Conservation (phyloP, 495 filamentous ascomycete species). For the Darksidea phi region DNA sequence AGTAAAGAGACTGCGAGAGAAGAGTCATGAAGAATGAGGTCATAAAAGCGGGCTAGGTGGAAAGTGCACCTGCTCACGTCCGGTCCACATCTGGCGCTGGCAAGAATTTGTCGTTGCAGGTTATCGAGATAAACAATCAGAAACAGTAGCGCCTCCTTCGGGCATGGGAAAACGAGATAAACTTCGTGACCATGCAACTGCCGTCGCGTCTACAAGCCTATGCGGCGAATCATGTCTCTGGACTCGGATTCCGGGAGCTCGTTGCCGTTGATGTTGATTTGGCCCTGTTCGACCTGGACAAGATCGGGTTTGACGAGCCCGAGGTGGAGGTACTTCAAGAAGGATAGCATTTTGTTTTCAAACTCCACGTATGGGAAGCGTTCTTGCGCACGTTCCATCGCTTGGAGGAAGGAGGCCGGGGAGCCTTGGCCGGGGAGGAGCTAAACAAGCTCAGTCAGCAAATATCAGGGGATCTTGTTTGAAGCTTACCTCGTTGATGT, state of each 20-base stretch:
- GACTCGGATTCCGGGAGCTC: slow-evolving; percentile 37
- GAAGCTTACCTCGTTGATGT: slow-evolving; percentile 29
- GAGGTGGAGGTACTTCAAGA: slow-evolving; percentile 32
- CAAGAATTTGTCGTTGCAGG: too few species aligned
- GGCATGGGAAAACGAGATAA: neutral
- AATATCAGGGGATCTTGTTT: neutral
- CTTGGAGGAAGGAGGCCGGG: slow-evolving; percentile 12
- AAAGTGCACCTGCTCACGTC: too few species aligned
- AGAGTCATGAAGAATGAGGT: too few species aligned
- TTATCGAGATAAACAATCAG: too few species aligned
- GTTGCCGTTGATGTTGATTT: slow-evolving; percentile 33
- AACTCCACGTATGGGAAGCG: slow-evolving; percentile 28
- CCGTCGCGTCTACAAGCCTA: slow-evolving; percentile 9
- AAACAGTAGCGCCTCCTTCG: neutral
- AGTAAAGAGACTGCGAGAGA: too few species aligned
- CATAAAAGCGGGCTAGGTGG: too few species aligned
- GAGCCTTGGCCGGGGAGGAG: slow-evolving; percentile 15
- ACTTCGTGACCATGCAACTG: neutral
- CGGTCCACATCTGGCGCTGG: too few species aligned
- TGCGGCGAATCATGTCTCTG: slow-evolving; percentile 32
- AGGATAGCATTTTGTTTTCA: slow-evolving; percentile 31
- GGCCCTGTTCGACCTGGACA: slow-evolving; percentile 39
- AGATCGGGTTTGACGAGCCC: slow-evolving; percentile 36
- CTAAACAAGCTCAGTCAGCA: slow-evolving; percentile 3
- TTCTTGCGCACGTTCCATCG: slow-evolving; percentile 13